Percentiles rank a stretch among this genome's conserved stretches.
Conservation (phyloP, 169 alveolate species). For the Gregarina niphandrodes region DNA sequence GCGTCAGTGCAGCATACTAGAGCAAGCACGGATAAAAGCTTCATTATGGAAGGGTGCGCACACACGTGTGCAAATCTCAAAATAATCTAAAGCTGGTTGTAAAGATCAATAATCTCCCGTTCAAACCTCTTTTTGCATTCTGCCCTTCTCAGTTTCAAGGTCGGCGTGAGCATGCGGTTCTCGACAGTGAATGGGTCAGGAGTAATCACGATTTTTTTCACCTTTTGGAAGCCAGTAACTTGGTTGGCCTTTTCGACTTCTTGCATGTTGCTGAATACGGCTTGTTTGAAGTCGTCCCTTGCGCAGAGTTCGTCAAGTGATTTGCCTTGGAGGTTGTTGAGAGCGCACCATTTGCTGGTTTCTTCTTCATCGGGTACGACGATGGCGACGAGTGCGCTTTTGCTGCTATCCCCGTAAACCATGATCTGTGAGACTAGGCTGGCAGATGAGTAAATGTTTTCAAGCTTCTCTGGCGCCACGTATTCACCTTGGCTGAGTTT, state of each 20-base stretch:
- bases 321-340: too few relatives aligned
- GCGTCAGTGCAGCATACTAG: too few relatives aligned
- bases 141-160: conserved; percentile 18
- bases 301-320: too few relatives aligned
- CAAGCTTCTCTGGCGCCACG: conserved; percentile 76
- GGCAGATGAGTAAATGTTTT: conserved; percentile 26
- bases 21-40: too few relatives aligned
- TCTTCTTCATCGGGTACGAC: conserved; percentile 17
- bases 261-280: too few relatives aligned
- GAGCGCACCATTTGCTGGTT: too few relatives aligned
- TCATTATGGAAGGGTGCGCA: too few relatives aligned
- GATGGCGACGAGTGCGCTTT: conserved; percentile 15
- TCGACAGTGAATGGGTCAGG: conserved; percentile 21
- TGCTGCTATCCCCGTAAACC: conserved; percentile 65
- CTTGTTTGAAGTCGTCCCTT: too few relatives aligned
- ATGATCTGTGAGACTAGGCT: conserved; percentile 32
- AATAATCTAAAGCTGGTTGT: too few relatives aligned
- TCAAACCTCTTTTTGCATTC: neutral
- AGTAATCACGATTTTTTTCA: conserved; percentile 3
- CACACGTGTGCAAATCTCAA: too few relatives aligned
- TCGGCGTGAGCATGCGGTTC: conserved; percentile 20
- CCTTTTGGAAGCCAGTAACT: conserved; percentile 12
- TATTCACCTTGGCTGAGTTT: conserved; percentile 83
- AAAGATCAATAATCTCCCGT: too few relatives aligned
- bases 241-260: too few relatives aligned